A percentile compares a stretch with the other conserved stretches of the same genome.
These are phyloP conservation scores for Metschnikowia proteae DNA, from an alignment of 805 yeast genomes.

Conservation along the genomic window DNA sequence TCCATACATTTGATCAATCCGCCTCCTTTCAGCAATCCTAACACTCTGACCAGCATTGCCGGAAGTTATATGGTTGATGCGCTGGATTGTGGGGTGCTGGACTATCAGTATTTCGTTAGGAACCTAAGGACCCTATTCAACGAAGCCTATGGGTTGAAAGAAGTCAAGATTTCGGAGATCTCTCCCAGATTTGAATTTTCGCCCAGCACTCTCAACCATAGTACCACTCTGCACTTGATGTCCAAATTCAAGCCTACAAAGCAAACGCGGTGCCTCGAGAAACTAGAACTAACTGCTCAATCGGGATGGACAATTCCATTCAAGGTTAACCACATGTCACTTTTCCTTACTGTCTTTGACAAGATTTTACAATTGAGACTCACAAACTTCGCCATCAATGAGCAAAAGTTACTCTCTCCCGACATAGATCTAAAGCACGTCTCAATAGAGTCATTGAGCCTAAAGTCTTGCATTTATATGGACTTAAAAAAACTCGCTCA, in stretches of 20 bases:
- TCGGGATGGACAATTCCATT: constrained; percentile 53
- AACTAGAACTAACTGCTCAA: constrained; percentile 40
- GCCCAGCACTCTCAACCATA: constrained; percentile 14
- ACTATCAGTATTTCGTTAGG: constrained; percentile 25
- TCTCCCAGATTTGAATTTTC: constrained; percentile 48
- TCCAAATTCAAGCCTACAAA: constrained; percentile 16
- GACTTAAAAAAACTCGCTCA: constrained; percentile 14
- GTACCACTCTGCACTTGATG: constrained; percentile 8
- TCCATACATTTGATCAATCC: constrained; percentile 32
- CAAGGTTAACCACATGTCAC: constrained; percentile 40
- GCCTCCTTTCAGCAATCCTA: constrained; percentile 23
- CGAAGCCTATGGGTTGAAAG: constrained; percentile 44
- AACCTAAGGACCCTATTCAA: constrained; percentile 34
- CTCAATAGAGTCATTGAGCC: constrained; percentile 10
- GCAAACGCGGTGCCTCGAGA: constrained; percentile 24
- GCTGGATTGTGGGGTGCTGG: constrained; percentile 14
- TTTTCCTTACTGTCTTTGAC: constrained; percentile 41
- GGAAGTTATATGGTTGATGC: constrained; percentile 35
- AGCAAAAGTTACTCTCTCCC: constrained; percentile 21
- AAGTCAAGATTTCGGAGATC: constrained; percentile 41
- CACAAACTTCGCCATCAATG: constrained; percentile 48
- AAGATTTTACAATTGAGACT: constrained; percentile 40
- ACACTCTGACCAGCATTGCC: constrained; percentile 29
- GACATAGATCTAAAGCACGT: constrained; percentile 2
- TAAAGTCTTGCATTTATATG: constrained; percentile 15